Conservation (phyloP, 2,329 filamentous ascomycete species). For the Aspergillus pseudotamarii region DNA sequence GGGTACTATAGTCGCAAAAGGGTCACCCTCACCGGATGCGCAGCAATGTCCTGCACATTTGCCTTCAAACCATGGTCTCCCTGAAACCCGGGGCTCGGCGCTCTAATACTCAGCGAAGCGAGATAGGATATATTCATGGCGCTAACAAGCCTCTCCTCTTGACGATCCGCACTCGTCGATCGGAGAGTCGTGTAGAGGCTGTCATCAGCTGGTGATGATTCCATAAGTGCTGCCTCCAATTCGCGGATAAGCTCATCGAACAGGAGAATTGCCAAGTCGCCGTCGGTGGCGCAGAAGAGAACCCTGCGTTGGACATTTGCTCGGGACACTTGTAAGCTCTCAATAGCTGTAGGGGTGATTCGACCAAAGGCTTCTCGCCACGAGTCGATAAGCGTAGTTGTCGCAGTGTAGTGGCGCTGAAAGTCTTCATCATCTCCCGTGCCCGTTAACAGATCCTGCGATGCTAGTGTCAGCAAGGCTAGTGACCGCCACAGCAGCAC, state of each 20-base stretch:
- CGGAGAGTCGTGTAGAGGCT: background rate
- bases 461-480: background rate
- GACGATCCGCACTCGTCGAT: background rate
- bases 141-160: background rate
- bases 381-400: background rate
- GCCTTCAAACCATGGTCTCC: too few species aligned
- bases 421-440: background rate
- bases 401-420: background rate
- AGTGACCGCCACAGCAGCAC: conserved; percentile 7
- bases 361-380: background rate
- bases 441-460: background rate
- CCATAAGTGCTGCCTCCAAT: background rate
- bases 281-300: conserved; percentile 1
- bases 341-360: background rate
- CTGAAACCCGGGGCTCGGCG: too few species aligned
- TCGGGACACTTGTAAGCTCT: background rate
- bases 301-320: background rate
- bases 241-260: background rate
- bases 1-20: too few species aligned
- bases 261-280: conserved; percentile 1
- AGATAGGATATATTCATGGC: background rate
- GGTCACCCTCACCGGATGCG: too few species aligned
- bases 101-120: too few species aligned
- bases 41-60: too few species aligned
- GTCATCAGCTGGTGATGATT: background rate